These are phyloP conservation scores for Pestalotiopsis sp. DNA, from an alignment of 2,329 filamentous ascomycete species.

Conservation along the genomic window DNA sequence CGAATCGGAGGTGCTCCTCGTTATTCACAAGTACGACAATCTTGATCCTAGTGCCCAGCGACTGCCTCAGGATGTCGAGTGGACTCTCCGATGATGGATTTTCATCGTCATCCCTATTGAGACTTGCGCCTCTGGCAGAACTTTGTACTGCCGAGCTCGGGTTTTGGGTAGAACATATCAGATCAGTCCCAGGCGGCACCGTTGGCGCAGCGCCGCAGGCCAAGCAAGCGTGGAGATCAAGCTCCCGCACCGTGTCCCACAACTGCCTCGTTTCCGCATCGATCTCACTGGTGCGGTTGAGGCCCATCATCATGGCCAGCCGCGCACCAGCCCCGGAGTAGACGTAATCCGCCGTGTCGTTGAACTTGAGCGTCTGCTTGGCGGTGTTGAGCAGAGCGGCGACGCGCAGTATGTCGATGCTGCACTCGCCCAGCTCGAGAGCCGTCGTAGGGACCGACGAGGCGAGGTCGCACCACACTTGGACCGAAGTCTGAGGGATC, in stretches of 20 bases:
- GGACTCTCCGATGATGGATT: not conserved
- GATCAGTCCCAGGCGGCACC: not conserved
- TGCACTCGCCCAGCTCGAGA: not conserved
- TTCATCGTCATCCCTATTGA: not conserved
- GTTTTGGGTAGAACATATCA: not conserved
- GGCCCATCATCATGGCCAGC: not conserved
- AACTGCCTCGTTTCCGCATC: not conserved
- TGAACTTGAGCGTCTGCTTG: not conserved
- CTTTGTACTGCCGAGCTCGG: not conserved
- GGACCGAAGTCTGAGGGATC: not conserved
- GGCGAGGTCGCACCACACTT: not conserved
- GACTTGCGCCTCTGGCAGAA: not conserved
- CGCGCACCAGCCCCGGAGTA: not conserved
- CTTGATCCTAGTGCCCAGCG: not conserved
- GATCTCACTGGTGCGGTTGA: not conserved
- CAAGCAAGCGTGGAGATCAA: not conserved
- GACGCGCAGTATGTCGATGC: not conserved
- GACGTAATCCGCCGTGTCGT: not conserved
- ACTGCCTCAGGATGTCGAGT: not conserved
- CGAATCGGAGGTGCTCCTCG: not conserved
- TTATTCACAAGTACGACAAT: not conserved
- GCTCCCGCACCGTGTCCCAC: not conserved
- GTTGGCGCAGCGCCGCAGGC: not conserved
- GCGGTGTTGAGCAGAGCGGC: not conserved
- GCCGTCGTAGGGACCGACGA: not conserved